Base-by-base conservation (phyloP, 768 basidiomycete species). In the Mycena filopes region DNA sequence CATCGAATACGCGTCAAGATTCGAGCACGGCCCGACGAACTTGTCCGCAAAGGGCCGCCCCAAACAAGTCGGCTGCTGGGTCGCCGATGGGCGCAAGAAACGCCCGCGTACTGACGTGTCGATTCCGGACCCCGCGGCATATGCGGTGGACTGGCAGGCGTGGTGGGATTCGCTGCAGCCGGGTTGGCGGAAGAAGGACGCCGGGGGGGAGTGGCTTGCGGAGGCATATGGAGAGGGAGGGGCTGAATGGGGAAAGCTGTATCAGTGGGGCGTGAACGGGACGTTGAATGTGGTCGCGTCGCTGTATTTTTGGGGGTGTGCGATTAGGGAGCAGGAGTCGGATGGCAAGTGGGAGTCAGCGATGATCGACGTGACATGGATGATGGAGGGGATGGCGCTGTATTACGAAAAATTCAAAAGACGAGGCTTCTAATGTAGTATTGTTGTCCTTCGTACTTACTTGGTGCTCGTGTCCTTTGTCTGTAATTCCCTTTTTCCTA, bases 131-230 rank as follows among this genome's bases (percentile, higher is more conserved):
- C 29, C 23, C 33, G 11, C 20, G 21, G 47, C 26, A 49, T 60
- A n/a, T 42, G 59, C 49, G 5, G 36, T 31, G 13, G 49, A 47
- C 20, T 50, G 47, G 59, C 31, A n/a, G n/a, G 13, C 10, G 8
- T 60, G 59, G 59, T 60, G 59, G 59, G 59, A 60, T 29, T 29
- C 26, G n/a, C 48, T 60, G 18, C 59, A 60, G 40, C 59, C 59
- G 23, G 15, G 21, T 16, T 60, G 59, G 59, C 47, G 59, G n/a
- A 47, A n/a, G 13, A 47, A 49, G 15, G n/a, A 48, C 9, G n/a
- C 13, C 26, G 49, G 41, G 33, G 49, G 49, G 16, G 23, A 12
- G 20, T 60, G 59, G 59, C 26, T 12, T 18, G 42, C 43, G 31
- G 59, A 51, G 50, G 50, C 21, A 47, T 47, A 26, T 33, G 59